Conservation (phyloP, 2,329 filamentous ascomycete genomes). For the Colletotrichum agaves region DNA sequence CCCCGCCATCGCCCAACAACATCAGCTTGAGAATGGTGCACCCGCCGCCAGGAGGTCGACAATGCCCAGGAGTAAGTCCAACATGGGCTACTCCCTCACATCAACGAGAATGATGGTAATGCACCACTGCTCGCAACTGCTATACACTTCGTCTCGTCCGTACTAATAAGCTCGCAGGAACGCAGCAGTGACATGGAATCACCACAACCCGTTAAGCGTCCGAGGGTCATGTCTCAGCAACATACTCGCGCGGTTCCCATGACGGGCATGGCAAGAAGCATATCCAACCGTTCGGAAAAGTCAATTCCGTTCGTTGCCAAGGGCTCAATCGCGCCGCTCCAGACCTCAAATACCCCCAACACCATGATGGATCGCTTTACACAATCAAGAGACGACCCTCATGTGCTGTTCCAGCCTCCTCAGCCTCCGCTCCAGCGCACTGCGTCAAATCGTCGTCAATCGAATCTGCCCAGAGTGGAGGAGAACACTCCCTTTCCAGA, state of each 20-base stretch:
- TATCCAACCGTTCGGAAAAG: constrained; percentile 54
- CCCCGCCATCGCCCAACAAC: constrained; percentile 16
- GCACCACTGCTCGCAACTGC: neutral
- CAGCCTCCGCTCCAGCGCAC: constrained; percentile 41
- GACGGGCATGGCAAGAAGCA: constrained; percentile 46
- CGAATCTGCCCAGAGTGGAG: constrained; percentile 48
- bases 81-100: constrained; percentile 30
- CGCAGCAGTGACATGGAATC: constrained; percentile 40
- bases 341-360: constrained; percentile 39
- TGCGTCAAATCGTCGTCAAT: constrained; percentile 42
- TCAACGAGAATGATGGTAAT: constrained; percentile 35
- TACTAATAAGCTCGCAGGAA: constrained; percentile 39
- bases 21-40: constrained; percentile 25
- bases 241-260: constrained; percentile 32
- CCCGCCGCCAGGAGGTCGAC: constrained; percentile 21
- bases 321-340: constrained; percentile 48
- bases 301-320: constrained; percentile 52
- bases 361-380: constrained; percentile 46
- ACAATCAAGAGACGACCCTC: constrained; percentile 46
- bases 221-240: constrained; percentile 50
- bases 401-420: constrained; percentile 38
- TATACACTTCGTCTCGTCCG: neutral
- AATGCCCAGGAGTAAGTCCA: constrained; percentile 38
- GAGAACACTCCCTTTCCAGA: constrained; percentile 45
- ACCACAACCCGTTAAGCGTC: constrained; percentile 46